Evolutionary conservation across 1,284 basidiomycete species (phyloP), one percentile per base, ranked within the genome.

Genomic region (Entoloma clypeatum): DNA sequence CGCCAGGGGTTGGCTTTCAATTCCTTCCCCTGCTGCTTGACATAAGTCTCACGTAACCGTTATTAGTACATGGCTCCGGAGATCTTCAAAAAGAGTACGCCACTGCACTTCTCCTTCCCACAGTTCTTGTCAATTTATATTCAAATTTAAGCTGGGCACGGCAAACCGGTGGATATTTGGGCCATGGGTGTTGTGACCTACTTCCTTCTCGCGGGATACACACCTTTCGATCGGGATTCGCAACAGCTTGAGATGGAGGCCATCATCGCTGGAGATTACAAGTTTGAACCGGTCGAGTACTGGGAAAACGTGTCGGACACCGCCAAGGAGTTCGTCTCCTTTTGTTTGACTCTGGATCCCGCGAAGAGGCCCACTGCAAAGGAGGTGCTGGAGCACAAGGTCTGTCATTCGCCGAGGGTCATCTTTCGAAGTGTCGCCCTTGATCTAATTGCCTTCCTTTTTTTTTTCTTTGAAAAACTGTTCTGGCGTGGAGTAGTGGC

Each of bases 171-270:
- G 18, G 95, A 97, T 59, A 74, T 98, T 49, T 97, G 92, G 92
- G 92, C 93, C 0, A 93, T 96, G 77, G 93, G 93, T 42, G 93
- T 97, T 41, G 92, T 96, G 63, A 88, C 92, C 4, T 94, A 93
- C 67, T 96, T 96, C 81, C 71, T 96, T 4, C 82, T 96, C 38
- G 92, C 91, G 37, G 92, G 92, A 6, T 95, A 95, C 68, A 96
- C 92, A 2, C 92, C 92, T 1, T 95, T 95, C 62, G 93, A 97
- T 63, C 81, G 90, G 28, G 92, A 96, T 47, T 82, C 75, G 5
- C 91, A 91, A 57, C 83, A 84, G 57, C 77, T 81, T 51, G 91
- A 93, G 64, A 92, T 91, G 87, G 83, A 93, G 58, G 93, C 93
- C 11, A 96, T 96, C 69, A 81, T 92, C 45, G 78, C 78, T 2